Evolutionary conservation across 306 rosid species (phyloP), one percentile per base, ranked within the genome.

Genomic region (Astragalus membranaceus): DNA sequence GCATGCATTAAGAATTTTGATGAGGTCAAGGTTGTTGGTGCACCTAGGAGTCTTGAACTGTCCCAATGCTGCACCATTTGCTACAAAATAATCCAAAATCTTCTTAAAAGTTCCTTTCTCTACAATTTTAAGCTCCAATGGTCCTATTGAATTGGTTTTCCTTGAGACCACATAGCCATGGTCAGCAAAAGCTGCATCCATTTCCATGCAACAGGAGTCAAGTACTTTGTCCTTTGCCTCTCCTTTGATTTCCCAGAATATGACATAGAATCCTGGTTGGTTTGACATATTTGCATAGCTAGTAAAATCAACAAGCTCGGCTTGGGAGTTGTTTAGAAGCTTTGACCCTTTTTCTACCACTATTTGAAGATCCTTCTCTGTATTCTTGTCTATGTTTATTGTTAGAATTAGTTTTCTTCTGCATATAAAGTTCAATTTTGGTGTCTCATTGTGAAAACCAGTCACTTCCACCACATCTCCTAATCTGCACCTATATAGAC

Each of bases 381-480:
- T 90, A 71, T 90, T 93, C 73, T 93, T 93, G 90, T 93, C 98
- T 20, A 90, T 85, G 33, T 93, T 93, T 36, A 93, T 63, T 1
- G 92, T 88, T 48, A 93, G 57, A 0, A 93, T 72, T 12, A 93
- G 84, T 72, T 90, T 90, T 57, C 96, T 85, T 72, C 98, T 78
- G 88, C 90, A 93, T 35, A 87, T 64, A 35, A 93, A 93, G 73
- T 68, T 90, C 68, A 93, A 49, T 71, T 93, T 93, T 32, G 98
- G 98, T 12, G 92, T 87, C 52, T 86, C 85, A 5, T 76, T 85
- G 87, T 90, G 87, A 70, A 90, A 93, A 0, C 88, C 94, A 0
- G 67, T 83, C 71, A 93, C 98, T 83, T 93, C 98, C 78, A 93
- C 98, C 47, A 93, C 92, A 53, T 93, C 98, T 13, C 98, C 98